Percentiles rank a stretch among this genome's conserved stretches.
phyloP scores from a whole-genome alignment of 306 rosid species.

The Gynostemma pentaphyllum region DNA sequence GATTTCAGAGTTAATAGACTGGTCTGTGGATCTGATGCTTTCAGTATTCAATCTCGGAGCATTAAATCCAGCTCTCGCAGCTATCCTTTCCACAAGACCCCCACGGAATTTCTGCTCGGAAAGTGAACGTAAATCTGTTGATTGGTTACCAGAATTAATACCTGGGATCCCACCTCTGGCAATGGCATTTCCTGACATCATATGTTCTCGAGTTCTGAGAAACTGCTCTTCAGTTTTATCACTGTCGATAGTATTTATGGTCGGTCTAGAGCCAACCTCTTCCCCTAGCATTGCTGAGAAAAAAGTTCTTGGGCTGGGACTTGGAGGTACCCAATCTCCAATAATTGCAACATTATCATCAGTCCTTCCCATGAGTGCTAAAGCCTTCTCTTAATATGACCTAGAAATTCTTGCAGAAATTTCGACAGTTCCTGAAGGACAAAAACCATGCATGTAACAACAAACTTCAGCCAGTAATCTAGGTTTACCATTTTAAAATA shows the following conservation, averaged over 20 bases:
- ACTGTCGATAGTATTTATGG: constrained; percentile 24
- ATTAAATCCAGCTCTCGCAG: constrained; percentile 91
- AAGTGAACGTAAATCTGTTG: constrained; percentile 19
- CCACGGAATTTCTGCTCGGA: constrained; percentile 39
- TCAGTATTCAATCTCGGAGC: constrained; percentile 91
- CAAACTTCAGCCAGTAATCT: neutral
- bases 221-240: constrained; percentile 36
- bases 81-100: constrained; percentile 77
- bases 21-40: constrained; percentile 66
- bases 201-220: constrained; percentile 24
- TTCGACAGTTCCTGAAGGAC: neutral
- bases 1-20: constrained; percentile 38
- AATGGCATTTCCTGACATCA: neutral
- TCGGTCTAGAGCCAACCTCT: constrained; percentile 35
- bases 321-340: constrained; percentile 71
- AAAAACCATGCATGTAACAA: neutral
- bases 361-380: constrained; percentile 54
- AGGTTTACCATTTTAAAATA: neutral
- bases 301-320: constrained; percentile 61
- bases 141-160: constrained; percentile 21
- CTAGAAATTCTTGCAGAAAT: constrained; percentile 6
- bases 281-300: constrained; percentile 59
- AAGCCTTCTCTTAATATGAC: neutral
- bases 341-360: constrained; percentile 53
- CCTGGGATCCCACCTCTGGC: constrained; percentile 5